Evolutionary conservation across 2,329 filamentous ascomycete genomes (phyloP), one percentile per base, ranked within the genome.

Genomic region (Paecilomyces variotii): DNA sequence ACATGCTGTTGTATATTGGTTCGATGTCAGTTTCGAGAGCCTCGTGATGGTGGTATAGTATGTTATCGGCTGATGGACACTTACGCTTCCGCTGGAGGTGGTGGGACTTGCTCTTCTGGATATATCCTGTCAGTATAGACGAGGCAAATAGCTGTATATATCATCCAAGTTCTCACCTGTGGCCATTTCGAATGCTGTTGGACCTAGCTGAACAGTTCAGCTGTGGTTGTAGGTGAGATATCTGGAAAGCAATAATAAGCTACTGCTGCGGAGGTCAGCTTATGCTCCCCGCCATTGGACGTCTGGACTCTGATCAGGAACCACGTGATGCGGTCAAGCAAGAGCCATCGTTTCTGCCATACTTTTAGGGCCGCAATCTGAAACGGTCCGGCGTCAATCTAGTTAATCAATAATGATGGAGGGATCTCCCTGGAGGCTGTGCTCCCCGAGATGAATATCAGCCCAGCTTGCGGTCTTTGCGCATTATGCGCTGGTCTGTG

Each of bases 1-100:
- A 76, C 62, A 80, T 78, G 50, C 83, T 84, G 65, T n/a, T 57
- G 63, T 60, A 59, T 52, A 39, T 55, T 6, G 53, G 55, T 32
- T 55, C 25, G 26, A 53, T 59, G 57, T 53, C 19, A 35, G 26
- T 12, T 52, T 24, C 19, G 24, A 28, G 19, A 26, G 34, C 69
- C 71, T 64, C 57, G 75, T 72, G 72, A 73, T 67, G 75, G 61
- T 35, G 60, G 53, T 60, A 45, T 45, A 7, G 39, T 45, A 45
- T 45, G n/a, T n/a, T 19, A 45, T 45, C 39, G 39, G 39, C 39
- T 52, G 6, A 52, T 52, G 24, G 10, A 28, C 39, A 71, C 72
- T 64, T 58, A 76, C 73, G 72, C 73, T 67, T 75, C 71, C 26
- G 71, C 65, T 56, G 70, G 65, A 5, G 14, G 39, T 35, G 67